A percentile compares a stretch with the other conserved stretches of the same genome.
phyloP scores from a whole-genome alignment of 306 rosid species.

The Erythrophleum fordii region DNA sequence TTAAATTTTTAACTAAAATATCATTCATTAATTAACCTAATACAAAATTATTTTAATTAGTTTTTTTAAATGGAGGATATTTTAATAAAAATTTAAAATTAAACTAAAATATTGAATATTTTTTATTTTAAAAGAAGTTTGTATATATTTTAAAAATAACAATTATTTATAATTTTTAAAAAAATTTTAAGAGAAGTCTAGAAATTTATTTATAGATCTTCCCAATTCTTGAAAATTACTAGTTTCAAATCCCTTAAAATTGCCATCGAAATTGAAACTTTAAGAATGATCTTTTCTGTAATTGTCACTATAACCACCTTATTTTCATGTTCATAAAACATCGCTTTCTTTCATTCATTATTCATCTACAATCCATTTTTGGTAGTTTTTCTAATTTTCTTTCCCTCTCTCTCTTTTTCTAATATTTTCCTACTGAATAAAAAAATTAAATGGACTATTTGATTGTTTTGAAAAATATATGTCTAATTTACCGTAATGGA shows the following conservation, averaged over 20 bases:
- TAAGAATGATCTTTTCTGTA: background rate
- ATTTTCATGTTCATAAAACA: conserved; percentile 35
- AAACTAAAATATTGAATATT: too few species aligned
- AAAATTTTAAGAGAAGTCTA: too few species aligned
- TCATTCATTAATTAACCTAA: too few species aligned
- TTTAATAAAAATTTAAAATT: too few species aligned
- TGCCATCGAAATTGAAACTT: background rate
- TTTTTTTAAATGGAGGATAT: too few species aligned
- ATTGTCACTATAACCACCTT: background rate
- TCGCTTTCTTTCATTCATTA: conserved; percentile 33
- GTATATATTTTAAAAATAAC: too few species aligned
- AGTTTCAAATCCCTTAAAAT: background rate
- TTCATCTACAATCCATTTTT: conserved; percentile 7
- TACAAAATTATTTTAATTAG: too few species aligned
- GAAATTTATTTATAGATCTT: background rate
- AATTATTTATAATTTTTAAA: too few species aligned
- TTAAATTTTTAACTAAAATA: too few species aligned
- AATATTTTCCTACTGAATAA: background rate
- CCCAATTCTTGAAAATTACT: background rate
- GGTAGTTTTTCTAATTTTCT: background rate
- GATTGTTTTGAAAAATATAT: too few species aligned
- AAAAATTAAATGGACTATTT: background rate
- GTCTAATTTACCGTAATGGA: background rate
- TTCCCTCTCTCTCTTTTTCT: background rate
- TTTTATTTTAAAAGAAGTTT: too few species aligned